Base-by-base conservation (phyloP, 768 basidiomycete genomes). In the Kwoniella sp. region DNA sequence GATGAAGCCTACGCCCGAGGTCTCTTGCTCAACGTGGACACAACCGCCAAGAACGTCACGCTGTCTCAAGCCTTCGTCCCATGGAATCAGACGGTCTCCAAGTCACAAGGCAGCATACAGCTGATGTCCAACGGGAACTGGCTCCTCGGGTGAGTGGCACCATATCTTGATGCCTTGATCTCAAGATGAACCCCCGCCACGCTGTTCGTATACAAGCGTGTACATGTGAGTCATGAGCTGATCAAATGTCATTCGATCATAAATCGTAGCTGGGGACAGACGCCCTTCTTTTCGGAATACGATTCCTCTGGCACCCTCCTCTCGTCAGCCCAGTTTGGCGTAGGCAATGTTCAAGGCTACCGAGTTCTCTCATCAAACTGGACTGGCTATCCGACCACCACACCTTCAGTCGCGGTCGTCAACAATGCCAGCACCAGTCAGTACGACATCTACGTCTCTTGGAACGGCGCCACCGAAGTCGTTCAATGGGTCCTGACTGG, bases 401-500 rank as follows among this genome's bases (percentile, higher is more conserved):
- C 37, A 0, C 71, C 75, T 20, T 17, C 53, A 52, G 17, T 68
- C 65, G 48, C 68, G 22, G 58, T 63, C 45, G 17, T 55, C 60
- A 38, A 38, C 25, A 63, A 70, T 26, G 55, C 34, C 17, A 58
- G 58, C 2, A 23, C 17, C 7, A 38, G 17, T 29, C 28, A 26
- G 11, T 45, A 20, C 20, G 31, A 45, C 38, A 66, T 65, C 7
- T 74, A 66, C 64, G 70, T 57, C 2, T 70, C 67, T 2, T 79
- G 77, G 77, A 79, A 77, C 60, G 77, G 77, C 12, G 75, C 73
- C 5, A 77, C 75, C 11, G 66, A 76, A 26, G 63, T 78, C 17
- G 29, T 12, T 20, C 51, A 53, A 53, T 53, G 51, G 51, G 41
- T 45, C 15, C 17, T 45, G 41, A 45, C 41, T 17, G 41, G 11